phyloP scores from a whole-genome alignment of 148 eudicot genomes.

The Chenopodium suecicum region DNA sequence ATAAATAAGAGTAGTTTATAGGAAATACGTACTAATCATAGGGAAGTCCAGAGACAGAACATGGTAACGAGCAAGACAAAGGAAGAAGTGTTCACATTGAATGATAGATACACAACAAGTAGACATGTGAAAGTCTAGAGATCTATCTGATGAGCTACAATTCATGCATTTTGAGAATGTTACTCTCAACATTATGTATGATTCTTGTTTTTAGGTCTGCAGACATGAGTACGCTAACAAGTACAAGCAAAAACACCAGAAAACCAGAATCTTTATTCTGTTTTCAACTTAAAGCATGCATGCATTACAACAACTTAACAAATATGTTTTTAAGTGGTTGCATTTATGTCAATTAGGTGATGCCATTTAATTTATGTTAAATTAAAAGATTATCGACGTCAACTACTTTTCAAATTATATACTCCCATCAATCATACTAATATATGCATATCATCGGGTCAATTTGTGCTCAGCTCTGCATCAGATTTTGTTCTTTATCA shows the following conservation, averaged over 20 bases:
- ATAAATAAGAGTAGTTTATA: not conserved
- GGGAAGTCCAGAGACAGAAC: not conserved
- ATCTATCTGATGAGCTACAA: not conserved
- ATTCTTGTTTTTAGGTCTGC: constrained; percentile 12
- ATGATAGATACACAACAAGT: not conserved
- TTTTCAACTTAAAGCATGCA: constrained; percentile 3
- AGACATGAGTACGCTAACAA: constrained; percentile 10
- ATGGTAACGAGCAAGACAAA: not conserved
- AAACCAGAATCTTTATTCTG: not conserved
- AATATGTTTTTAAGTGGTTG: constrained; percentile 13
- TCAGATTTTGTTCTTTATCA: not conserved
- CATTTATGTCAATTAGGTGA: not conserved
- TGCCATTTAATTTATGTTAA: not conserved
- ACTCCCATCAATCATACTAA: too few species aligned
- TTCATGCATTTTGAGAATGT: constrained; percentile 1
- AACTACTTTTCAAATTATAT: not conserved
- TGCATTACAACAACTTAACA: constrained; percentile 13
- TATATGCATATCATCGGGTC: too few species aligned
- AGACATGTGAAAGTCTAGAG: constrained; percentile 9
- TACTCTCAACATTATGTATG: constrained; percentile 12
- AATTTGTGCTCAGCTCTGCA: not conserved
- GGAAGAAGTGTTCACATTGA: constrained; percentile 13
- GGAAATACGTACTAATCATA: not conserved
- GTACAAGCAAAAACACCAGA: constrained; percentile 8
- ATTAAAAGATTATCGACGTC: constrained; percentile 5